These are phyloP conservation scores for Malassezia obtusa DNA, from an alignment of 1,284 basidiomycete genomes.

Conservation along the genomic window DNA sequence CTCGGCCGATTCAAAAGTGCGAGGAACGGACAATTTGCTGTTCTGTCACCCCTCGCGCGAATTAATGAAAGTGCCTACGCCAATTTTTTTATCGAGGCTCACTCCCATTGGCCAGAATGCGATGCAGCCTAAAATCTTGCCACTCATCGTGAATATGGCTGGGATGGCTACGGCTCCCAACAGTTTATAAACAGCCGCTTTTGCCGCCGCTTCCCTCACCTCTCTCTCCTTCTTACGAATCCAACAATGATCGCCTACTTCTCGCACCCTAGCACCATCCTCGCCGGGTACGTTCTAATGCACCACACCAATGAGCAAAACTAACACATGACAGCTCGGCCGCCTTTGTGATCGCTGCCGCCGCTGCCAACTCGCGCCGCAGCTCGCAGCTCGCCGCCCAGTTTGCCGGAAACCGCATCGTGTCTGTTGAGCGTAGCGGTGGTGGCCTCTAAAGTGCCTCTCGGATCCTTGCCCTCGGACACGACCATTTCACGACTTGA, in stretches of 20 bases:
- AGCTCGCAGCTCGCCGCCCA: background rate
- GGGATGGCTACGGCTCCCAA: no score
- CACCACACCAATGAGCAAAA: background rate
- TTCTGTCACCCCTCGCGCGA: no score
- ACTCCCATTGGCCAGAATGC: no score
- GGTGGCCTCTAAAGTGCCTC: conserved; percentile 11
- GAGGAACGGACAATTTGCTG: no score
- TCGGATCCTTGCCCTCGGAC: no score
- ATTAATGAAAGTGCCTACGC: no score
- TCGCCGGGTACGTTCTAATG: background rate
- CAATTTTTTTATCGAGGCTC: no score
- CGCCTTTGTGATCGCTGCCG: background rate
- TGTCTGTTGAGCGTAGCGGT: conserved; percentile 13
- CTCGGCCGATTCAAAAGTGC: background rate
- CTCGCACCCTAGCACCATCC: background rate
- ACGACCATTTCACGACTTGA: no score
- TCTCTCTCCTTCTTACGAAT: background rate
- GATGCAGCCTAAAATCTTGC: no score
- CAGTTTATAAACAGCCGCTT: background rate
- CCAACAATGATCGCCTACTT: background rate
- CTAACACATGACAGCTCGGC: background rate
- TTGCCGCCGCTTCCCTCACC: no score
- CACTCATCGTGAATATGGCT: no score
- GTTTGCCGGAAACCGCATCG: conserved; percentile 8
- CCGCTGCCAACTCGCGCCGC: conserved; percentile 1